A percentile compares a stretch with the other conserved stretches of the same genome.
Evolutionary conservation across 345 rosid species (phyloP).

Genomic region (Murraya koenigii): DNA sequence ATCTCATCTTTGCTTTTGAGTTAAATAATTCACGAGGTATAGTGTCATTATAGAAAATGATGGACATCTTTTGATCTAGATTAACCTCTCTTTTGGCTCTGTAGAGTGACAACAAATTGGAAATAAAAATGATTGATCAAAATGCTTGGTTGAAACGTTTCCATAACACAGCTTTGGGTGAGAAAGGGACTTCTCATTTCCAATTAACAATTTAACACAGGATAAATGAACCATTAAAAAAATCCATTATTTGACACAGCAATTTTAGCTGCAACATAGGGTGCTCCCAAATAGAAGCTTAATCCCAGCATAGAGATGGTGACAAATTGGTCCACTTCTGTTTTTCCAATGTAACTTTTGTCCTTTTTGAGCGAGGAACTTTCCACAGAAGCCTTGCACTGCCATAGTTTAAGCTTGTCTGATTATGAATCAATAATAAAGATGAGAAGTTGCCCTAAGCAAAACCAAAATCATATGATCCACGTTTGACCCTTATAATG

Average conservation of each 20-base stretch:
- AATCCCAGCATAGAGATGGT: background rate
- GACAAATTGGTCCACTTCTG: background rate
- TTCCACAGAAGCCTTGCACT: background rate
- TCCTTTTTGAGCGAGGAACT: background rate
- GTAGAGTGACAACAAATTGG: too few species aligned
- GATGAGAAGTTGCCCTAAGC: background rate
- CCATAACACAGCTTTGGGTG: background rate
- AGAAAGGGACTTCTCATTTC: background rate
- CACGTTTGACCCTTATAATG: background rate
- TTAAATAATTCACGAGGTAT: slow-evolving; percentile 3
- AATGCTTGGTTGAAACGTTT: background rate
- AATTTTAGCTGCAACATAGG: background rate
- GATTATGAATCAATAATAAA: background rate
- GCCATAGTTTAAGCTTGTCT: background rate
- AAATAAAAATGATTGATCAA: background rate
- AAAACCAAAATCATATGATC: background rate
- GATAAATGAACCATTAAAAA: background rate
- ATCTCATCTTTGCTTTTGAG: slow-evolving; percentile 2
- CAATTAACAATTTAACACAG: background rate
- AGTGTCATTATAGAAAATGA: slow-evolving; percentile 10
- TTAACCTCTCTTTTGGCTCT: background rate
- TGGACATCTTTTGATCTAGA: slow-evolving; percentile 1
- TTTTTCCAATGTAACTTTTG: background rate
- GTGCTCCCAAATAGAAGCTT: background rate
- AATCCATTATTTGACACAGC: background rate